Evolutionary conservation across 768 basidiomycete species (phyloP).

Genomic region (Cyclocybe cylindracea): DNA sequence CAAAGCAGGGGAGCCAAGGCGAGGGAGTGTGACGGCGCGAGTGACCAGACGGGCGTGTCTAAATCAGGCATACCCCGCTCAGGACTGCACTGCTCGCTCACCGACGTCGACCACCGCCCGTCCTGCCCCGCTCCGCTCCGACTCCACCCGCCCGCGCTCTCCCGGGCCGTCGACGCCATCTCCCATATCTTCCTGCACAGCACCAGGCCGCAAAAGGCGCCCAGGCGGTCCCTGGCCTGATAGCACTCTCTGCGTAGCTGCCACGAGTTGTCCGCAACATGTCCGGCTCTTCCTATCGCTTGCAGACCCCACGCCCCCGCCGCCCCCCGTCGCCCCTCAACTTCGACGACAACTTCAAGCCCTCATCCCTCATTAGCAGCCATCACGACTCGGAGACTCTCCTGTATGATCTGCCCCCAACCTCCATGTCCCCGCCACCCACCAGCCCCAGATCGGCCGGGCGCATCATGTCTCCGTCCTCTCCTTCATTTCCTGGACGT

Average conservation of each 20-base stretch:
- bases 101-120: constrained; percentile 1
- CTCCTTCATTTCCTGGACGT: constrained; percentile 55
- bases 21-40: constrained; percentile 12
- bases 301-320: constrained; percentile 64
- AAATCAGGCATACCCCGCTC: constrained; percentile 18
- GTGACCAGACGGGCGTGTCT: constrained; percentile 18
- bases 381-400: constrained; percentile 59
- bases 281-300: constrained; percentile 63
- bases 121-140: constrained; percentile 7
- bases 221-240: constrained; percentile 22
- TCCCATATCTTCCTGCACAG: constrained; percentile 8
- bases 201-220: constrained; percentile 15
- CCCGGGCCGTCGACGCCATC: constrained; percentile 7
- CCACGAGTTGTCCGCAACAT: constrained; percentile 34
- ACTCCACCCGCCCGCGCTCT: constrained; percentile 4
- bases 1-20: neutral
- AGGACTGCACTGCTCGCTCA: neutral
- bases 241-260: constrained; percentile 15
- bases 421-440: constrained; percentile 55
- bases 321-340: constrained; percentile 64
- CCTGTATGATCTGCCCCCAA: constrained; percentile 75
- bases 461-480: constrained; percentile 52
- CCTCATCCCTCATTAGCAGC: constrained; percentile 40
- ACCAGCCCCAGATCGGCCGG: constrained; percentile 49
- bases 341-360: constrained; percentile 47